Evolutionary conservation across 345 rosid genomes (phyloP).

Genomic region (Eucalyptus camaldulensis): DNA sequence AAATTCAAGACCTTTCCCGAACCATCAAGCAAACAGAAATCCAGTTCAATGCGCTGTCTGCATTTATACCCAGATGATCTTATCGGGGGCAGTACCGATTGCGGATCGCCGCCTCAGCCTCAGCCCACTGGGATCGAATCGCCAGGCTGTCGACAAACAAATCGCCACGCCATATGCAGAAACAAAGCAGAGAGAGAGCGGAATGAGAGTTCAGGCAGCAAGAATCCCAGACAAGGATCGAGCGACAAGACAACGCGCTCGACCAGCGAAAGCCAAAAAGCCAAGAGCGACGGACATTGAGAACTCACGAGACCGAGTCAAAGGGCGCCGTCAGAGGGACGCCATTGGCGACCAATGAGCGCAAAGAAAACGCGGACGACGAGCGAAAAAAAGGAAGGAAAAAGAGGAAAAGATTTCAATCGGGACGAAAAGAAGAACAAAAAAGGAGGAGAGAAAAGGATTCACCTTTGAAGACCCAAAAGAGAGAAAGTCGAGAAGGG

Average conservation of each 20-base stretch:
- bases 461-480: background rate
- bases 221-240: background rate
- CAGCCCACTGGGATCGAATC: constrained; percentile 37
- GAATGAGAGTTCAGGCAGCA: background rate
- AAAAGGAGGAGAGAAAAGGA: background rate
- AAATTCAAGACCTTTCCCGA: background rate
- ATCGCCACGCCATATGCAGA: background rate
- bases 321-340: background rate
- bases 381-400: background rate
- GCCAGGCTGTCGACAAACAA: constrained; percentile 7
- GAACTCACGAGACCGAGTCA: background rate
- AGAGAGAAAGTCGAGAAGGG: background rate
- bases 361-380: background rate
- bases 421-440: background rate
- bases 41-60: background rate
- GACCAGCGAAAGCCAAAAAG: background rate
- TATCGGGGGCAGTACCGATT: constrained; percentile 2
- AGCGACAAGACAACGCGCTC: background rate
- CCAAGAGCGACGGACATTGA: background rate
- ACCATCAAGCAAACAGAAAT: background rate
- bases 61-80: background rate
- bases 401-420: background rate
- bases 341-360: background rate
- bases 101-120: constrained; percentile 21
- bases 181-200: background rate